A percentile compares a stretch with the other conserved stretches of the same genome.
These are phyloP conservation scores for Intubia oerlemansii DNA, from an alignment of 2,329 filamentous ascomycete genomes.

Conservation along the genomic window DNA sequence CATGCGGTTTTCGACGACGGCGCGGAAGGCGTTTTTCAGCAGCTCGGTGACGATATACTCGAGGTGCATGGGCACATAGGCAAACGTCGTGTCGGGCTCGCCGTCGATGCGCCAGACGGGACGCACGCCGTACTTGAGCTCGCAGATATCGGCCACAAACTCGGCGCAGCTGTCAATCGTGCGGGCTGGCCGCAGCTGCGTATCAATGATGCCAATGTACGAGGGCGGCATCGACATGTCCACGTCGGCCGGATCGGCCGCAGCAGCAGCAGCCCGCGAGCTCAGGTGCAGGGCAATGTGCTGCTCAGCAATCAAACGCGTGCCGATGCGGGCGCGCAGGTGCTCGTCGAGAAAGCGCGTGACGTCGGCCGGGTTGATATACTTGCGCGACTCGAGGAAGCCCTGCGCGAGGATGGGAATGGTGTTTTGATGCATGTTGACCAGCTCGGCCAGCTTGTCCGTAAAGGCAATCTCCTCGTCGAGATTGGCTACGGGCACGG, in stretches of 20 bases:
- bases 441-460: constrained; percentile 82
- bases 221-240: constrained; percentile 17
- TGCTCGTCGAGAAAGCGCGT: constrained; percentile 86
- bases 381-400: constrained; percentile 82
- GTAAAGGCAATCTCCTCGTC: constrained; percentile 86
- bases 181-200: constrained; percentile 57
- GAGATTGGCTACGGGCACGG: constrained; percentile 33
- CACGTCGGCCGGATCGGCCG: constrained; percentile 26
- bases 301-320: constrained; percentile 83
- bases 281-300: constrained; percentile 75
- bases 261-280: constrained; percentile 38
- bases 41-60: constrained; percentile 96
- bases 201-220: constrained; percentile 89
- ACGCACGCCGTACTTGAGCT: constrained; percentile 81
- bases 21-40: constrained; percentile 89
- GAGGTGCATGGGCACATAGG: constrained; percentile 85
- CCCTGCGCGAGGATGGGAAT: constrained; percentile 82
- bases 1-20: constrained; percentile 68
- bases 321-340: constrained; percentile 81
- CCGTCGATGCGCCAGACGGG: constrained; percentile 67
- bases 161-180: constrained; percentile 71
- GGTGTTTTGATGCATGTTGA: constrained; percentile 83
- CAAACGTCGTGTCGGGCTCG: constrained; percentile 70
- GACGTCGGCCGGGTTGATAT: constrained; percentile 66
- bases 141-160: constrained; percentile 89